Conservation (phyloP, 23 red algal species). For the Pyropia yezoensis region DNA sequence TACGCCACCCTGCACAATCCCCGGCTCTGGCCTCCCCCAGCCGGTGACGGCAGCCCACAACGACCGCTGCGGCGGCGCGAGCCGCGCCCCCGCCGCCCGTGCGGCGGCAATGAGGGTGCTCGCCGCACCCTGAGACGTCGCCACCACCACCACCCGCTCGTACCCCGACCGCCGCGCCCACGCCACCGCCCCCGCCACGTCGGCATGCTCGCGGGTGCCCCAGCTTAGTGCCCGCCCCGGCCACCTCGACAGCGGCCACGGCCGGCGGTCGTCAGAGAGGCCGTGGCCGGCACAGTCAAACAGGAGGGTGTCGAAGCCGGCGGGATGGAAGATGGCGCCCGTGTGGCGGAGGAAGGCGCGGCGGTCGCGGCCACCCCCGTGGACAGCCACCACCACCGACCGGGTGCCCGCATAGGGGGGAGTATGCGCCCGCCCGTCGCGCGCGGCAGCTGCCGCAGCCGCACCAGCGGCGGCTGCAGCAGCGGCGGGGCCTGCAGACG, state of each 20-base stretch:
- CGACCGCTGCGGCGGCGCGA: no score
- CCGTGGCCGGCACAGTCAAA: constrained; percentile 50
- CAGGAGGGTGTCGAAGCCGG: constrained; percentile 6
- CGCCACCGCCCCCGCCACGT: constrained; percentile 21
- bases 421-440: no score
- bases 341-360: constrained; percentile 38
- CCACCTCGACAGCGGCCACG: constrained; percentile 22
- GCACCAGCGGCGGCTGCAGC: no score
- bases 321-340: background rate
- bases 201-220: constrained; percentile 29
- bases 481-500: no score
- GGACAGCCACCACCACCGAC: constrained; percentile 3
- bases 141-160: constrained; percentile 25
- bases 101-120: constrained; percentile 19
- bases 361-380: constrained; percentile 41
- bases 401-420: no score
- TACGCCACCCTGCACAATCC: no score
- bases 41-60: no score
- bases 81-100: background rate
- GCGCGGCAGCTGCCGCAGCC: no score
- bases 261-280: constrained; percentile 12
- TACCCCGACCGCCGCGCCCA: constrained; percentile 15
- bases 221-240: constrained; percentile 21
- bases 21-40: no score
- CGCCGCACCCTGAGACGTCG: constrained; percentile 36